A percentile compares a stretch with the other conserved stretches of the same genome.
phyloP scores from a whole-genome alignment of 495 filamentous ascomycete genomes.

The Podospora tetraspora region DNA sequence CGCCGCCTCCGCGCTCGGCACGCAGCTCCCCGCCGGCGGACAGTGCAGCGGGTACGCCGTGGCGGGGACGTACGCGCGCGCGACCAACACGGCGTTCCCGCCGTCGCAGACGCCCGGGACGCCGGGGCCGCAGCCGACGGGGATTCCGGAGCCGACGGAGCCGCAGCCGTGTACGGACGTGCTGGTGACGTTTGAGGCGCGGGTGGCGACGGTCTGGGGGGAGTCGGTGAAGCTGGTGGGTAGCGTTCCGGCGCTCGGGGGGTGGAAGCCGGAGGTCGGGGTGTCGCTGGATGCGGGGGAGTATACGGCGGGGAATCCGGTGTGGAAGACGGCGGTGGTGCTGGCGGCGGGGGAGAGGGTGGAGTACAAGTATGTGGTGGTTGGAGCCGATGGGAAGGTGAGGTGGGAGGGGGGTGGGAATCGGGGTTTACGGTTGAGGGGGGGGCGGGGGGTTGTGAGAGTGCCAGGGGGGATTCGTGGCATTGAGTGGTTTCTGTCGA shows the following conservation, averaged over 20 bases:
- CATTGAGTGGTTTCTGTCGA: background rate
- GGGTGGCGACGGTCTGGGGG: background rate
- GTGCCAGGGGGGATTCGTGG: background rate
- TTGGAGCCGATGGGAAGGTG: background rate
- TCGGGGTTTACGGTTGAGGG: background rate
- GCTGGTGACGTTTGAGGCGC: background rate
- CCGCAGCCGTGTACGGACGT: background rate
- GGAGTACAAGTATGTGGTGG: background rate
- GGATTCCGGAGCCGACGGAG: background rate
- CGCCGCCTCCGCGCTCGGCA: conserved; percentile 28
- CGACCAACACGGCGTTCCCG: conserved; percentile 53
- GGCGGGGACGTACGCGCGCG: conserved; percentile 54
- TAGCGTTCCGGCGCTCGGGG: background rate
- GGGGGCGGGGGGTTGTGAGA: background rate
- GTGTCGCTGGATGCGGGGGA: background rate
- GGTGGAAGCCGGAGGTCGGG: background rate
- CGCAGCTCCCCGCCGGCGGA: conserved; percentile 44
- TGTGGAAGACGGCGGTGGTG: background rate
- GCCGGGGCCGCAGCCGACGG: background rate
- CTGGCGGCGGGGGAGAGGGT: background rate
- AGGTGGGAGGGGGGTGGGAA: background rate
- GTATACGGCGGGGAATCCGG: background rate
- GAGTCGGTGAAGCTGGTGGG: background rate
- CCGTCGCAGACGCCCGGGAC: conserved; percentile 41
- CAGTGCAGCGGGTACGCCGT: conserved; percentile 49